Base-by-base conservation (phyloP, 2,329 filamentous ascomycete species). In the Talaromyces verruculosus region DNA sequence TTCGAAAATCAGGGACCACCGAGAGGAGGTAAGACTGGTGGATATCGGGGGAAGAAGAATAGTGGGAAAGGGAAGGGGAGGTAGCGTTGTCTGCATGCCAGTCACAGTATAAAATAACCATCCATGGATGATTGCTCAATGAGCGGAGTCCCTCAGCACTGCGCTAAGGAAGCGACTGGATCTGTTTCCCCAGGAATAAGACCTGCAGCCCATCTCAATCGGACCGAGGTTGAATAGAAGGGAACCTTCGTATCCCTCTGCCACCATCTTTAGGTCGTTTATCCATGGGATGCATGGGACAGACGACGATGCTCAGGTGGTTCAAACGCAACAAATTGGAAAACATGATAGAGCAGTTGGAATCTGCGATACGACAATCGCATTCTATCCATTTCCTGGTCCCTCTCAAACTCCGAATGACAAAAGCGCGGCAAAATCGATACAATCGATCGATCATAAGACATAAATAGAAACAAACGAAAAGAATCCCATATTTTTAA, bases 201-300 rank as follows among this genome's bases (percentile, higher is more conserved):
- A 69, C 68, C 71, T 61, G 59, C 49, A 67, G 69, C 68, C 72
- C 71, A 70, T 66, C 17, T 57, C 67, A 63, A 37, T 60, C 13
- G 62, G 69, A 70, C 60, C 58, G 65, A 63, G 70, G 68, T 70
- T 71, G 69, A 72, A 73, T 72, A 71, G 63, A 68, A 68, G 49
- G 73, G 43, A 63, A 37, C 19, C n/a, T 28, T 19, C 30, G 33
- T 43, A 66, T 67, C 74, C 65, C 76, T 83, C 71, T 83, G 68
- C 81, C 81, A 83, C 81, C 79, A 74, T 76, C 76, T 83, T 81
- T 83, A 83, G 81, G 79, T 78, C 73, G 76, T 77, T 76, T 72
- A 75, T 73, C 76, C 75, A 80, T 76, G 67, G 74, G 67, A 53
- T 41, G 53, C 22, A 33, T 47, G 43, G 67, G 72, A 69, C 69